phyloP scores from a whole-genome alignment of 2,329 filamentous ascomycete species.

The Metarhizium sp. region DNA sequence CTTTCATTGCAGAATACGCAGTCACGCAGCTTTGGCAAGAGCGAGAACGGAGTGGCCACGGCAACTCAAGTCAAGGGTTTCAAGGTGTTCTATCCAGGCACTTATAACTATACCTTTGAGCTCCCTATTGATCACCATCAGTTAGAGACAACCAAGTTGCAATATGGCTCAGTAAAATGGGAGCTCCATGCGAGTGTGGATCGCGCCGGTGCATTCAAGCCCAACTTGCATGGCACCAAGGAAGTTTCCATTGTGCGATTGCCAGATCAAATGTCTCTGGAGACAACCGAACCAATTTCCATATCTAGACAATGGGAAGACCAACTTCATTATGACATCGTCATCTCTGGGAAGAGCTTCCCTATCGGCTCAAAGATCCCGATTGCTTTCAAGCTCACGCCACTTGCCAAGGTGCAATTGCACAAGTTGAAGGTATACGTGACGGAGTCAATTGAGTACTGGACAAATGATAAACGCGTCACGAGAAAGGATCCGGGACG shows the following conservation, averaged over 20 bases:
- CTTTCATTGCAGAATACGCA: conserved; percentile 74
- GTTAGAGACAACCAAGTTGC: conserved; percentile 80
- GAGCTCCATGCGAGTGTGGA: conserved; percentile 79
- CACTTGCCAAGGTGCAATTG: conserved; percentile 84
- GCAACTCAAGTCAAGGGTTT: conserved; percentile 59
- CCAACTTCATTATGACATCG: conserved; percentile 89
- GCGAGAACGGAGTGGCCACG: conserved; percentile 58
- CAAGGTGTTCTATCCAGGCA: conserved; percentile 71
- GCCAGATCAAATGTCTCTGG: conserved; percentile 77
- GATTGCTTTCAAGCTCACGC: conserved; percentile 89
- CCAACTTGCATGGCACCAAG: conserved; percentile 72
- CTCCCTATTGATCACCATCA: conserved; percentile 81
- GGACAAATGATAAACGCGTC: conserved; percentile 75
- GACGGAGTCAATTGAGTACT: conserved; percentile 86
- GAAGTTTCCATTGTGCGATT: conserved; percentile 79
- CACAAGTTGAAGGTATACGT: conserved; percentile 88
- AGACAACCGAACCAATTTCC: conserved; percentile 87
- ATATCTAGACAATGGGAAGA: conserved; percentile 94
- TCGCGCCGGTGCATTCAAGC: conserved; percentile 80
- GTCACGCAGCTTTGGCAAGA: conserved; percentile 77
- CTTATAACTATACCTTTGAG: conserved; percentile 66
- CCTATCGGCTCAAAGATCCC: conserved; percentile 80
- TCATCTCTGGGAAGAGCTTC: conserved; percentile 93
- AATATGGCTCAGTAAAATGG: conserved; percentile 80
- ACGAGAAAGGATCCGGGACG: conserved; percentile 75